phyloP scores from a whole-genome alignment of 768 basidiomycete species.

The Rhizopogon sp. region DNA sequence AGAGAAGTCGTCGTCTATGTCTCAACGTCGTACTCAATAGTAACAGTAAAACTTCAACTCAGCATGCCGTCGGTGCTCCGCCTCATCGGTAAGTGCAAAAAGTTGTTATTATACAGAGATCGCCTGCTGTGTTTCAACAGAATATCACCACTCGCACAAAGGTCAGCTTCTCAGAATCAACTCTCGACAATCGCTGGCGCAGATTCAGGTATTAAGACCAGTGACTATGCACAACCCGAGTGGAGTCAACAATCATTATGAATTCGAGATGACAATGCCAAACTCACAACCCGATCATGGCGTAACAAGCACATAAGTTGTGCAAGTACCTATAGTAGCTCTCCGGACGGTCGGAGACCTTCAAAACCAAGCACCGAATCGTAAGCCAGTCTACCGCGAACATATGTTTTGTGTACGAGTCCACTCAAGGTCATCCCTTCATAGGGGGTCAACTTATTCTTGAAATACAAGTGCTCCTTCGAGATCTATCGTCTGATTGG shows the following conservation, averaged over 20 bases:
- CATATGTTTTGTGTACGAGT: constrained; percentile 65
- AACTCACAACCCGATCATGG: not conserved
- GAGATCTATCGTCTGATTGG: constrained; percentile 50
- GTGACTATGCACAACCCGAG: no score
- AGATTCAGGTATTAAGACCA: no score
- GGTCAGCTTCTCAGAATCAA: no score
- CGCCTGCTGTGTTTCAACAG: no score
- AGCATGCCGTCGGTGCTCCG: no score
- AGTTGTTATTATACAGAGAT: no score
- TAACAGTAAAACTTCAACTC: no score
- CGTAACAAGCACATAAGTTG: not conserved
- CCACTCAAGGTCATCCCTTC: constrained; percentile 70
- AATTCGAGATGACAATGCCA: not conserved
- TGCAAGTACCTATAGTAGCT: constrained; percentile 25
- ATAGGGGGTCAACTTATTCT: constrained; percentile 92
- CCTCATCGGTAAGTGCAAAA: no score
- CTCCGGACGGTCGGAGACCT: constrained; percentile 30
- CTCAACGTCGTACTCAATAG: no score
- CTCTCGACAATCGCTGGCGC: not conserved
- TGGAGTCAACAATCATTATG: no score
- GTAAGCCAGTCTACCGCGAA: constrained; percentile 73
- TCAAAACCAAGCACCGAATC: constrained; percentile 33
- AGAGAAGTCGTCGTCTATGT: no score
- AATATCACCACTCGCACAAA: no score
- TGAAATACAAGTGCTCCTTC: constrained; percentile 72